These are phyloP conservation scores for Ilex asprella DNA, from an alignment of 257 asterid genomes.

Conservation along the genomic window DNA sequence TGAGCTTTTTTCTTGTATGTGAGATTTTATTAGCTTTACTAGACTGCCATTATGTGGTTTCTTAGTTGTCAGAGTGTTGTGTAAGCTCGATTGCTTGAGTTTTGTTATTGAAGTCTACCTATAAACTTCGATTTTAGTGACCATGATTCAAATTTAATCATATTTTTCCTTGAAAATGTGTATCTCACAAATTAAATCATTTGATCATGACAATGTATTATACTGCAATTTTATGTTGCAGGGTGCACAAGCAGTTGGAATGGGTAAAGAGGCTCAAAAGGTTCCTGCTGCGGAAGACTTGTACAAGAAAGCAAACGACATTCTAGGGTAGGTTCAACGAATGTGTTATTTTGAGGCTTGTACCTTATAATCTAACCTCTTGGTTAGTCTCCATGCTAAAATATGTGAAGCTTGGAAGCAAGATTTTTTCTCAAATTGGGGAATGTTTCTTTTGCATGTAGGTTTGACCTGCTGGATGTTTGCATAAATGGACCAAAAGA, in stretches of 20 bases:
- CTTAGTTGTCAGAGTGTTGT: no score
- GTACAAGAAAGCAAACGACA: slow-evolving; percentile 73
- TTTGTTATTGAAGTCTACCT: neutral
- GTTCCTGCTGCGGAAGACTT: slow-evolving; percentile 93
- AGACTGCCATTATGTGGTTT: neutral
- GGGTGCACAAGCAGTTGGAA: slow-evolving; percentile 99
- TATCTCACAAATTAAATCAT: neutral
- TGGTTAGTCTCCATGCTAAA: neutral
- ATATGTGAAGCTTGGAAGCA: neutral
- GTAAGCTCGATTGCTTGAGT: neutral
- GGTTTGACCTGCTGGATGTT: slow-evolving; percentile 82
- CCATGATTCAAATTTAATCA: neutral
- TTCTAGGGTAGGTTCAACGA: slow-evolving; percentile 53
- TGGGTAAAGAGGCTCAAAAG: slow-evolving; percentile 93
- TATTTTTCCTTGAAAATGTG: neutral
- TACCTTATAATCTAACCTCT: neutral
- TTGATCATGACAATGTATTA: slow-evolving; percentile 6
- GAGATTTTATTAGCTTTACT: neutral
- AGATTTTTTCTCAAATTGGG: neutral
- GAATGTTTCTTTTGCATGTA: slow-evolving; percentile 17
- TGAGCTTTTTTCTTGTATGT: no score
- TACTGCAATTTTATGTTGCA: slow-evolving; percentile 23
- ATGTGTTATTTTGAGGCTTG: neutral
- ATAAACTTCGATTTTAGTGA: neutral
- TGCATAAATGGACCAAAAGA: slow-evolving; percentile 96